These are phyloP conservation scores for Pleurotus tuber-regium DNA, from an alignment of 768 basidiomycete species.

Conservation along the genomic window DNA sequence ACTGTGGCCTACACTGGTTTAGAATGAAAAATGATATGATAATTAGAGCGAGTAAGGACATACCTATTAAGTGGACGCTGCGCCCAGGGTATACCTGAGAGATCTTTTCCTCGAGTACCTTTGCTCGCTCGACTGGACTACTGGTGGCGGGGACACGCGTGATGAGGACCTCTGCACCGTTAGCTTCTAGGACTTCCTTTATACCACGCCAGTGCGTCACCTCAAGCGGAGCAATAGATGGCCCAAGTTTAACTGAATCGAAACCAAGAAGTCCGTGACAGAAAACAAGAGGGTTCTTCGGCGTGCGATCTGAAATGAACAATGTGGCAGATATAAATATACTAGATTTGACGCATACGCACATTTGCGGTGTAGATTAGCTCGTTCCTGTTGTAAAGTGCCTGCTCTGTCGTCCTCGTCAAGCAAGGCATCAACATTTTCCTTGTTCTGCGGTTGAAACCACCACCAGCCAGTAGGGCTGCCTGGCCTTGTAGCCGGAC, in stretches of 20 bases:
- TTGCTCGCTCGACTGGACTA: constrained; percentile 83
- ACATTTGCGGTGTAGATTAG: constrained; percentile 60
- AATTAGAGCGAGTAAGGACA: constrained; percentile 15
- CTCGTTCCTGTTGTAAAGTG: constrained; percentile 44
- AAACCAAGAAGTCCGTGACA: constrained; percentile 95
- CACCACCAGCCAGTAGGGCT: constrained; percentile 42
- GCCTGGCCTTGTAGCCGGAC: constrained; percentile 17
- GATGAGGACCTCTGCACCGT: constrained; percentile 87
- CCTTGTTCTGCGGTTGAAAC: constrained; percentile 49
- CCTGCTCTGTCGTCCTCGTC: constrained; percentile 52
- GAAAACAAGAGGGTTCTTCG: constrained; percentile 86
- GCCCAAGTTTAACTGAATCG: constrained; percentile 79
- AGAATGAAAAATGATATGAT: constrained; percentile 8
- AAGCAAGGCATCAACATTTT: constrained; percentile 41
- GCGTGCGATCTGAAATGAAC: constrained; percentile 57
- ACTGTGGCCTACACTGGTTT: constrained; percentile 52
- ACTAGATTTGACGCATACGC: constrained; percentile 21
- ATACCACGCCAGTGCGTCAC: constrained; percentile 98
- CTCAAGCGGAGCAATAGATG: constrained; percentile 73
- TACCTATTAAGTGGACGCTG: constrained; percentile 84
- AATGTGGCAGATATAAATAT: constrained; percentile 3
- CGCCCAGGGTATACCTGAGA: constrained; percentile 77
- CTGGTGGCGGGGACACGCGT: constrained; percentile 93
- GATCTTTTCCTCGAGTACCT: constrained; percentile 83
- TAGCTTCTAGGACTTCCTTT: constrained; percentile 85